Evolutionary conservation across 2,329 filamentous ascomycete species (phyloP), one percentile per base, ranked within the genome.

Genomic region (Aspergillus flavus): DNA sequence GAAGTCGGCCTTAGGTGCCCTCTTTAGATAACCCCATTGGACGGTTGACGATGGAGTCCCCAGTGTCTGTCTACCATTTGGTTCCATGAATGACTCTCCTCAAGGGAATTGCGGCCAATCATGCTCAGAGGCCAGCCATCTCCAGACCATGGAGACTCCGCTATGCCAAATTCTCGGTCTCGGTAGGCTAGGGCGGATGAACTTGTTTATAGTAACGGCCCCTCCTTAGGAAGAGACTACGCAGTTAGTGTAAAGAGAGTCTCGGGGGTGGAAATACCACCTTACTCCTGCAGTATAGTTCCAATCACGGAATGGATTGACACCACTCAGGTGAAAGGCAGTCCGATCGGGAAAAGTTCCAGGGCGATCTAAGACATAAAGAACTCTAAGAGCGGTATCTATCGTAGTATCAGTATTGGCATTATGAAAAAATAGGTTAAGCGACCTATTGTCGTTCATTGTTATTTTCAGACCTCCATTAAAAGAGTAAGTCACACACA

Each of bases 131-230:
- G 43, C 50, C 34, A 41, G 50, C 45, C 32, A 59, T 59, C 45
- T 59, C 57, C 30, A 59, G 57, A 59, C 45, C 30, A 59, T 41
- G 57, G 45, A 48, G 57, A 36, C 48, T 48, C 45, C 32, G 21
- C 45, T 59, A 26, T 46, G 34, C 57, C 45, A 59, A 50, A 46
- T 36, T 59, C 45, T 43, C 14, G 14, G 57, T 52, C 32, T 59
- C 57, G 30, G 45, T 59, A 59, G 43, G 57, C 45, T 39, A 48
- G 28, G 23, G 45, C 48, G 43, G 57, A 39, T 30, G 57, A 32
- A 59, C 32, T 56, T 59, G 48, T 34, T 52, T 52, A 59, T 59
- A 36, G 57, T 41, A 59, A 59, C 45, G 30, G 57, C 57, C 57
- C 57, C 57, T 30, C 12, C 19, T 52, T 32, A 59, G 48, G 26